Evolutionary conservation across 441 rosid genomes (phyloP), one percentile per base, ranked within the genome.

Genomic region (Melastoma candidum): DNA sequence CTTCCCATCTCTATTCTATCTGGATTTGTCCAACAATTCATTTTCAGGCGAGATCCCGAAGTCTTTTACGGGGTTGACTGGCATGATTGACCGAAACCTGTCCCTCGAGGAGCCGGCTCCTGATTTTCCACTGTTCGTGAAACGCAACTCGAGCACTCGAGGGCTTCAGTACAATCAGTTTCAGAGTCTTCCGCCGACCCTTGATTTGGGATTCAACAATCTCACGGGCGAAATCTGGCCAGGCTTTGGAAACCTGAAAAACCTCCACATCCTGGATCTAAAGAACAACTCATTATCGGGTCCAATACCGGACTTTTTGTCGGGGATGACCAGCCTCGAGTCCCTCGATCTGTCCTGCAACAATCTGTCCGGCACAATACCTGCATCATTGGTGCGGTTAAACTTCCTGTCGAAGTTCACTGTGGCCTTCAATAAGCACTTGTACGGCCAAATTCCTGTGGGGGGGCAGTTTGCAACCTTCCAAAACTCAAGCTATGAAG

Each of bases 401-500:
- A 62, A 74, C 46, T 89, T 89, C 78, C 68, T 89, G 44, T 83
- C 97, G 7, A 68, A 64, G 43, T 89, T 89, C 48, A 82, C 60
- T 11, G 90, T 85, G 27, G 95, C 97, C 6, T 11, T 65, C 57
- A 89, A 89, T 67, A 63, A 58, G 13, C 1, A 29, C 36, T 81
- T 89, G n/a, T 54, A 44, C 1, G 97, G 97, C 46, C 64, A 14
- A n/a, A 76, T 89, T 26, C 95, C 97, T 11, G 53, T 63, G 0
- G 84, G 77, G 56, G 78, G 79, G 59, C 97, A 89, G 65, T 85
- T 89, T 71, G 74, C 47, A 49, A 83, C 84, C 14, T 89, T 89
- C 47, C 88, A 93, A 3, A 82, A 80, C 68, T 72, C 97, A 47
- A 85, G 97, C 75, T 85, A 83, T 7, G 93, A 85, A 68, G 83